Conservation (phyloP, 352 stramenopile species). For the Pythium myriotylum region DNA sequence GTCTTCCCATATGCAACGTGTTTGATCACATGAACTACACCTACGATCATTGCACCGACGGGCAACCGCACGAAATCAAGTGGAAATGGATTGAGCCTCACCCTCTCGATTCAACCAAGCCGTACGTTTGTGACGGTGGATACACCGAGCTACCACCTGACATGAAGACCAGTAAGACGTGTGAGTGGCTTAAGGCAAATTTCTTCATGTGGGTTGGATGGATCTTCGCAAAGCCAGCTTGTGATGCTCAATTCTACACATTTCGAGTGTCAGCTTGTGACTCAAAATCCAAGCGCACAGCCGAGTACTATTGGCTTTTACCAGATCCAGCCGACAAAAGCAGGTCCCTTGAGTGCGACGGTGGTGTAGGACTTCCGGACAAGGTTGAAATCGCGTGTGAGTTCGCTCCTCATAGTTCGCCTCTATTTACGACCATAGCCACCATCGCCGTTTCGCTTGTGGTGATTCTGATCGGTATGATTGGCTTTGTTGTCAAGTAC, state of each 20-base stretch:
- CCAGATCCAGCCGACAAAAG: conserved; percentile 17
- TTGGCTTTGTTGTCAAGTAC: conserved; percentile 32
- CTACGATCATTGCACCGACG: conserved; percentile 27
- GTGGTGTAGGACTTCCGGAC: conserved; percentile 26
- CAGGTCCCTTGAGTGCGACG: conserved; percentile 40
- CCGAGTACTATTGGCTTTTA: conserved; percentile 49
- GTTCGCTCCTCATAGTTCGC: conserved; percentile 28
- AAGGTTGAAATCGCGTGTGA: conserved; percentile 30
- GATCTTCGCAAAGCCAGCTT: conserved; percentile 33
- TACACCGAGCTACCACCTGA: conserved; percentile 9
- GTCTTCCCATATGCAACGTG: conserved; percentile 27
- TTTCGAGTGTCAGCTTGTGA: conserved; percentile 45
- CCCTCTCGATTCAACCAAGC: conserved; percentile 6
- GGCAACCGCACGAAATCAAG: conserved; percentile 27
- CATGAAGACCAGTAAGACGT: conserved; percentile 29
- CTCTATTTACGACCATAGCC: conserved; percentile 18
- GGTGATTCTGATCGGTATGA: neutral
- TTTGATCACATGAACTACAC: conserved; percentile 32
- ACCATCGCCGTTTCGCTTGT: conserved; percentile 11
- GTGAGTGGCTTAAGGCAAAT: conserved; percentile 39
- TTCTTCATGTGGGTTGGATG: conserved; percentile 25
- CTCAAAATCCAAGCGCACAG: conserved; percentile 25
- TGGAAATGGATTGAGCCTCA: conserved; percentile 21
- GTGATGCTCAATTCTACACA: conserved; percentile 42
- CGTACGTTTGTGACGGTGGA: conserved; percentile 33